Evolutionary conservation across 805 yeast species (phyloP).

Genomic region (Sungouiozyma intestinalis): DNA sequence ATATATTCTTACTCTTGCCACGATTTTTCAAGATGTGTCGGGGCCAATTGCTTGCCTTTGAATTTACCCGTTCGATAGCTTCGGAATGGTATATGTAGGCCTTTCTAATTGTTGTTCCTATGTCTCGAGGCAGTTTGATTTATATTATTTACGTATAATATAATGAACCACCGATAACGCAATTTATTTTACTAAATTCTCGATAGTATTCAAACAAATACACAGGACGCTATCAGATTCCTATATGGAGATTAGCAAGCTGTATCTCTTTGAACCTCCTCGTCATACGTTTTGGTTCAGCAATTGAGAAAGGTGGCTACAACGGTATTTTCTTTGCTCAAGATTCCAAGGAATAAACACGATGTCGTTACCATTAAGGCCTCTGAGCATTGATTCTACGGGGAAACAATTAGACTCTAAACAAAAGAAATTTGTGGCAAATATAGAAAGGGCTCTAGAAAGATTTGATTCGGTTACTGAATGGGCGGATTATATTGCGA

Average conservation of each 20-base stretch:
- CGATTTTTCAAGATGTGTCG: too few species aligned
- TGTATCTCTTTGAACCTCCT: neutral
- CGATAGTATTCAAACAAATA: too few species aligned
- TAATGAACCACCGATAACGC: neutral
- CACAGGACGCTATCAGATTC: too few species aligned
- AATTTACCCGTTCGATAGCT: too few species aligned
- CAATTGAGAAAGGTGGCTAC: neutral
- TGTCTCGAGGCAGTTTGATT: too few species aligned
- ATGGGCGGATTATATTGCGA: constrained; percentile 98
- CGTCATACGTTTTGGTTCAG: neutral
- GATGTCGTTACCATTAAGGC: constrained; percentile 28
- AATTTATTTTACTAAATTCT: neutral
- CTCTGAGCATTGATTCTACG: constrained; percentile 23
- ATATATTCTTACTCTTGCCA: neutral
- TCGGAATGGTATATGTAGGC: too few species aligned
- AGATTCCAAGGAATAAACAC: neutral
- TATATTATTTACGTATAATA: too few species aligned
- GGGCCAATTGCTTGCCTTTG: too few species aligned
- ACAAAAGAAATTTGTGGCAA: constrained; percentile 58
- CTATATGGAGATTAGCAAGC: neutral
- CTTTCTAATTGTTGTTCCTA: too few species aligned
- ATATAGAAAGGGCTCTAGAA: constrained; percentile 60
- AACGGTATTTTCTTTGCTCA: neutral
- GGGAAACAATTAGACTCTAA: constrained; percentile 38
- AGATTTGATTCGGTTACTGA: constrained; percentile 77